phyloP scores from a whole-genome alignment of 2,329 filamentous ascomycete genomes.

The Dactylellina parvicollis region DNA sequence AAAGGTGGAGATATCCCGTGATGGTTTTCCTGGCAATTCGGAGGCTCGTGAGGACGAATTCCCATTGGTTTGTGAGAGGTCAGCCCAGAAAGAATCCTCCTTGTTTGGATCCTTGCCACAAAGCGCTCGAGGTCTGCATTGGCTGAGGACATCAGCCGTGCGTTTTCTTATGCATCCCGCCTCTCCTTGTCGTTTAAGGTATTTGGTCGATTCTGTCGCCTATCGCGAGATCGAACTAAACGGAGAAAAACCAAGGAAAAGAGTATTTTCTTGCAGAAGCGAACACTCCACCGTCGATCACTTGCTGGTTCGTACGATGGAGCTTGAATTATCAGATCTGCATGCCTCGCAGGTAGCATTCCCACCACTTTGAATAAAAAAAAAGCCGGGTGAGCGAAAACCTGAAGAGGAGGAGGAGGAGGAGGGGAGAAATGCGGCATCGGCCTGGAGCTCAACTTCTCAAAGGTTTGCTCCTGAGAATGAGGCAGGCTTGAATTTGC shows the following conservation, averaged over 20 bases:
- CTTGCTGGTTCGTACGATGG: conserved; percentile 42
- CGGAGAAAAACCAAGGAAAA: conserved; percentile 46
- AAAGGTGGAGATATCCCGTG: conserved; percentile 52
- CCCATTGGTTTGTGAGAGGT: conserved; percentile 27
- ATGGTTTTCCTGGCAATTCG: conserved; percentile 36
- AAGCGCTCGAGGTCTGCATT: conserved; percentile 22
- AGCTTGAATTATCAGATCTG: conserved; percentile 32
- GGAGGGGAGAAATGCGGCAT: conserved; percentile 47
- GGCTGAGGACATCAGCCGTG: conserved; percentile 24
- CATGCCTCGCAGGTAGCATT: conserved; percentile 44
- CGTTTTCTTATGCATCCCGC: neutral
- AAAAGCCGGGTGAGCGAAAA: neutral
- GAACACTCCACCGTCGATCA: conserved; percentile 44
- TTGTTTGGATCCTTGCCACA: conserved; percentile 34
- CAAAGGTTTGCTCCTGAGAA: too few species aligned
- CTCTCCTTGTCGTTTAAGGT: conserved; percentile 2
- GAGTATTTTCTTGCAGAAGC: conserved; percentile 48
- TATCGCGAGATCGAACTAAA: conserved; percentile 51
- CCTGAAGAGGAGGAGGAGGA: conserved; percentile 4
- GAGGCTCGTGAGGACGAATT: conserved; percentile 22
- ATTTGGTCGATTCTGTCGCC: conserved; percentile 38
- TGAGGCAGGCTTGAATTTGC: neutral
- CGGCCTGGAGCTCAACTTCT: neutral
- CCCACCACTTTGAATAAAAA: conserved; percentile 8
- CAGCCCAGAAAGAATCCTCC: conserved; percentile 6